These are phyloP conservation scores for Madurella mycetomatis DNA, from an alignment of 2,329 filamentous ascomycete genomes.

Conservation along the genomic window DNA sequence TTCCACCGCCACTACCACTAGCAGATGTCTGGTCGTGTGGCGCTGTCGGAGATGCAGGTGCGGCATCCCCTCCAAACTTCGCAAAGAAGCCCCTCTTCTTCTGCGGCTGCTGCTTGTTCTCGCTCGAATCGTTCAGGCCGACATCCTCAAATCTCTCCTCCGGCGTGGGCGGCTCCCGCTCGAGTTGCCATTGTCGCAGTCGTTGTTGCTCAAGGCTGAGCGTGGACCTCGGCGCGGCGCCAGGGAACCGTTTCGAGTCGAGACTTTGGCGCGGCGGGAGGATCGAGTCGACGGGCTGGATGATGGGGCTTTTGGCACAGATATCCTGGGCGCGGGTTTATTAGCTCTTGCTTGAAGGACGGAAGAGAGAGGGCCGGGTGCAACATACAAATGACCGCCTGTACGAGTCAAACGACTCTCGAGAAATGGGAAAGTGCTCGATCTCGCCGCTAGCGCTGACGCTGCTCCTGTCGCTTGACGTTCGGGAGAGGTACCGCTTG, in stretches of 20 bases:
- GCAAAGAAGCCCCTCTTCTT: conserved; percentile 80
- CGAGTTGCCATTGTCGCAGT: conserved; percentile 36
- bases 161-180: conserved; percentile 56
- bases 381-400: conserved; percentile 82
- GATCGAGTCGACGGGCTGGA: conserved; percentile 43
- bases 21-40: conserved; percentile 29
- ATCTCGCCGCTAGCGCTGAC: conserved; percentile 72
- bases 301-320: conserved; percentile 75
- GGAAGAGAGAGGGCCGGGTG: neutral
- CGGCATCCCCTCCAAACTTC: conserved; percentile 65
- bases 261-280: conserved; percentile 68
- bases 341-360: neutral
- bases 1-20: conserved; percentile 1
- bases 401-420: conserved; percentile 97
- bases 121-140: conserved; percentile 69
- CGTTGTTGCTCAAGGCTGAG: conserved; percentile 44
- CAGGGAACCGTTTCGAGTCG: conserved; percentile 64
- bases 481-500: conserved; percentile 49
- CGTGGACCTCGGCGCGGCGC: conserved; percentile 49
- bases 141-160: conserved; percentile 90
- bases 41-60: conserved; percentile 24
- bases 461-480: conserved; percentile 49
- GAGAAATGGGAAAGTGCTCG: conserved; percentile 90
- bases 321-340: conserved; percentile 64
- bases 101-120: conserved; percentile 34